Base-by-base conservation (phyloP, 495 filamentous ascomycete species). In the Penicillium ochrochloron region DNA sequence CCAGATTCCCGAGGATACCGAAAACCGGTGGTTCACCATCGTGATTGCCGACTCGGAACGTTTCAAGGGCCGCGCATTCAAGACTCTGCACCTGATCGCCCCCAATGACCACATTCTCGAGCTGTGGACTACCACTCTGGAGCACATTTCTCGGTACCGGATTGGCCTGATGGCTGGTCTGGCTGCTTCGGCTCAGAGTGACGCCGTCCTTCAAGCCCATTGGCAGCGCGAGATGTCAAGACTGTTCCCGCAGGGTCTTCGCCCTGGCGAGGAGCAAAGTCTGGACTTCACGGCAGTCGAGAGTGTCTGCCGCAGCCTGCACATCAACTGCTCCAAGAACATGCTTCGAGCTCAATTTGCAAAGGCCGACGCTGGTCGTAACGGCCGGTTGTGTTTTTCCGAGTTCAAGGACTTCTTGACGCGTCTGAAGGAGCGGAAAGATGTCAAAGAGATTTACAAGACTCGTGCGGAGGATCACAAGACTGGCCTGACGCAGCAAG, bases 201-300 rank as follows among this genome's bases (percentile, higher is more conserved):
- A 97, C 71, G 89, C 88, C 60, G 90, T 89, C 53, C 83, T 97
- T 41, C 87, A 86, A 56, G 84, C 84, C 37, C 91, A 94, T 72
- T 99, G 95, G 95, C 84, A 86, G 62, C 86, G 83, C n/a, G 93
- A 95, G 73, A 95, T 97, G 90, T 80, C 84, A 7, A 86, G 86
- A 63, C 81, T 89, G 48, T 89, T 87, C 60, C 81, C 82, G 2
- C 80, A 85, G 39, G 83, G 78, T 56, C 68, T 77, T 25, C 85
- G 84, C 61, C 65, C 79, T 2, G 80, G 84, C 0, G 87, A 88
- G 50, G 87, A 88, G 4, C 90, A 92, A 66, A 83, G 79, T 55
- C 86, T 97, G 39, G 89, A 92, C 57, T 85, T 95, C 51, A 80
- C 80, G 33, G 90, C 89, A 5, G 86, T 97, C 29, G 89, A 92